Conservation (phyloP, 306 rosid species). For the Prunus kanzakura region DNA sequence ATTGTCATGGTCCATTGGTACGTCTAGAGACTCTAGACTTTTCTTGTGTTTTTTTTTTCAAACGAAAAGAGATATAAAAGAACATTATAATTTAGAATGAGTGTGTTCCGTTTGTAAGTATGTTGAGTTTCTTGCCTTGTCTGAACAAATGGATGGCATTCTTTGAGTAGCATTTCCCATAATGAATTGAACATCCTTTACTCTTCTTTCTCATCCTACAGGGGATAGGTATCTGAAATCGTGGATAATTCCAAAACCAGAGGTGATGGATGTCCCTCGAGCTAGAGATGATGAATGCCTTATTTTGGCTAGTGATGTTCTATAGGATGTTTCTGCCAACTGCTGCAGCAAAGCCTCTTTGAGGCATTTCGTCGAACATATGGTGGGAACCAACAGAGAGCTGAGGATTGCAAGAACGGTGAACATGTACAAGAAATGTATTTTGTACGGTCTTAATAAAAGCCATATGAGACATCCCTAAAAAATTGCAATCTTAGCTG, state of each 20-base stretch:
- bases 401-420: conserved; percentile 74
- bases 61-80: not conserved
- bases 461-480: conserved; percentile 97
- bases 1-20: conserved; percentile 63
- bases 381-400: conserved; percentile 28
- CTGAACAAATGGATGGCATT: not conserved
- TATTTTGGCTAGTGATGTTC: conserved; percentile 56
- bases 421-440: conserved; percentile 91
- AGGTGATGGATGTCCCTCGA: conserved; percentile 45
- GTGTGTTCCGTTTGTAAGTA: not conserved
- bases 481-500: conserved; percentile 79
- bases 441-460: conserved; percentile 58
- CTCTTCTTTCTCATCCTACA: conserved; percentile 9
- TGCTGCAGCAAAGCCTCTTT: too few relatives aligned
- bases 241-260: conserved; percentile 58
- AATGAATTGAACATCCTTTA: not conserved
- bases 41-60: not conserved
- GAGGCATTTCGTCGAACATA: too few relatives aligned
- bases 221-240: conserved; percentile 61
- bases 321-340: conserved; percentile 40
- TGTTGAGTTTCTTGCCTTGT: not conserved
- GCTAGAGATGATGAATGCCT: conserved; percentile 56
- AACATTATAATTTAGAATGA: not conserved
- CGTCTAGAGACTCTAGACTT: not conserved
- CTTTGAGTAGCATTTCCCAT: not conserved